Evolutionary conservation across 2,329 filamentous ascomycete species (phyloP).

Genomic region (Fusarium sp.): DNA sequence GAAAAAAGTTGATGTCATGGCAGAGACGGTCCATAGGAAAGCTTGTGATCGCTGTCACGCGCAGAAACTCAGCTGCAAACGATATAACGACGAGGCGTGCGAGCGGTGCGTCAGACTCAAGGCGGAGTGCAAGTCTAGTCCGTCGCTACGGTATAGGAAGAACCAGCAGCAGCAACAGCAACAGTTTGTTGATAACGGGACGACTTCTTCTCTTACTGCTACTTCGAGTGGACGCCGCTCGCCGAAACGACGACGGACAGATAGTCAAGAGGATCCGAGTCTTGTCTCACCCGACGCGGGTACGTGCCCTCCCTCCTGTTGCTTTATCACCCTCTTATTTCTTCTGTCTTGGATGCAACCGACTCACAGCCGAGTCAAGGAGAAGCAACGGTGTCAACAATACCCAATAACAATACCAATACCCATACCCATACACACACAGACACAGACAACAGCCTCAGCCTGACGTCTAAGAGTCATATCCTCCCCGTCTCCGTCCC

Average conservation of each 20-base stretch:
- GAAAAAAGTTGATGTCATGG: slow-evolving; percentile 46
- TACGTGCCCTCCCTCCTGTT: slow-evolving; percentile 42
- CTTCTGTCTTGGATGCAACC: slow-evolving; percentile 25
- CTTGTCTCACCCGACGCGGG: slow-evolving; percentile 49
- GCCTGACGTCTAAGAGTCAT: slow-evolving; percentile 40
- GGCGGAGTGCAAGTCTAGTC: slow-evolving; percentile 56
- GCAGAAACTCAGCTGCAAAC: slow-evolving; percentile 59
- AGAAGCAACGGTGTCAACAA: slow-evolving; percentile 43
- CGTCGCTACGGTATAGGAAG: slow-evolving; percentile 53
- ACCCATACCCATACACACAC: not conserved
- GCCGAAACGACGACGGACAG: slow-evolving; percentile 51
- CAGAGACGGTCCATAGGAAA: slow-evolving; percentile 52
- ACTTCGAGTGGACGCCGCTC: slow-evolving; percentile 43
- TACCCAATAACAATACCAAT: slow-evolving; percentile 33
- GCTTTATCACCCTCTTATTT: not conserved
- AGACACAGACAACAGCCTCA: slow-evolving; percentile 3
- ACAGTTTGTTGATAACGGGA: not conserved
- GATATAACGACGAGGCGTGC: slow-evolving; percentile 52
- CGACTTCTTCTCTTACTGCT: slow-evolving; percentile 10
- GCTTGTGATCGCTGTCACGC: slow-evolving; percentile 59
- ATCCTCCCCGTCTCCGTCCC: slow-evolving; percentile 36
- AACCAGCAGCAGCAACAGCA: slow-evolving; percentile 40
- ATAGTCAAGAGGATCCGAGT: slow-evolving; percentile 43
- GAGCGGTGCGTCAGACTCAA: slow-evolving; percentile 55
- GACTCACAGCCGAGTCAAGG: slow-evolving; percentile 38